phyloP scores from a whole-genome alignment of 1,139 yeast genomes.

The Debaryomyces psychrophilus region DNA sequence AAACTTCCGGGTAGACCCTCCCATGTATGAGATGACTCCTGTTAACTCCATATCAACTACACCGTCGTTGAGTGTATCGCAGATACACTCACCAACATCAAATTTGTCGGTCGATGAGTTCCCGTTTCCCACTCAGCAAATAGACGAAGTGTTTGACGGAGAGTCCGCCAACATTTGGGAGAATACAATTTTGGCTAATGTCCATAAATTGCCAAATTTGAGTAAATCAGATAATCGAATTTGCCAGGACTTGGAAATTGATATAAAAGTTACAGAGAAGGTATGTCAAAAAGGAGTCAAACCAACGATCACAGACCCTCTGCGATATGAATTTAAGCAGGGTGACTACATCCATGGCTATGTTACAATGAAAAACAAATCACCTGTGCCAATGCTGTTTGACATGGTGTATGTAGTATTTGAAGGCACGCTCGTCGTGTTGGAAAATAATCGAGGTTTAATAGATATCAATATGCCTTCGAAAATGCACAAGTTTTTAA shows the following conservation, averaged over 20 bases:
- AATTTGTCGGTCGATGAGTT: slow-evolving; percentile 16
- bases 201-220: slow-evolving; percentile 43
- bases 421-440: slow-evolving; percentile 33
- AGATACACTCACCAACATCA: slow-evolving; percentile 24
- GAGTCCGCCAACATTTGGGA: slow-evolving; percentile 43
- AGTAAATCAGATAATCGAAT: slow-evolving; percentile 29
- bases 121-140: slow-evolving; percentile 20
- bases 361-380: slow-evolving; percentile 31
- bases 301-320: slow-evolving; percentile 30
- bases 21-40: slow-evolving; percentile 45
- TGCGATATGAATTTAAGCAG: slow-evolving; percentile 31
- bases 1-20: slow-evolving; percentile 47
- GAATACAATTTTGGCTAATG: slow-evolving; percentile 48
- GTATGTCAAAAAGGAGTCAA: slow-evolving; percentile 47
- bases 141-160: slow-evolving; percentile 21
- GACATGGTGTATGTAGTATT: slow-evolving; percentile 42
- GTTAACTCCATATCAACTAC: slow-evolving; percentile 22
- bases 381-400: slow-evolving; percentile 29
- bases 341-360: slow-evolving; percentile 41
- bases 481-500: slow-evolving; percentile 39
- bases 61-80: slow-evolving; percentile 11
- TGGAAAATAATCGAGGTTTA: slow-evolving; percentile 32
- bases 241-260: slow-evolving; percentile 33
- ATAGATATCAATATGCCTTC: slow-evolving; percentile 32
- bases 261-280: slow-evolving; percentile 40